Conservation (phyloP, 2,329 filamentous ascomycete genomes). For the Malbranchea zuffiana region DNA sequence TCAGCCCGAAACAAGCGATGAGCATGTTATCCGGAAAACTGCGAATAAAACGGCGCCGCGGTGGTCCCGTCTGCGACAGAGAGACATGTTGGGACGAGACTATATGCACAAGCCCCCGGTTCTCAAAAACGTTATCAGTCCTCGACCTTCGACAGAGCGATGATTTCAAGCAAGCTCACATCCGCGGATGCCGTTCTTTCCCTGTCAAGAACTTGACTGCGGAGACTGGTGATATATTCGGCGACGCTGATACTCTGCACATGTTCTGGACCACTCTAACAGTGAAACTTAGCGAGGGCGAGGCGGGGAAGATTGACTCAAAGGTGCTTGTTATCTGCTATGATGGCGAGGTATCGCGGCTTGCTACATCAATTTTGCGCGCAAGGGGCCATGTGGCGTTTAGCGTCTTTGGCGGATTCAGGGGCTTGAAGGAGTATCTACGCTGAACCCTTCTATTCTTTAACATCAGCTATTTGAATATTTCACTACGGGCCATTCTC, state of each 20-base stretch:
- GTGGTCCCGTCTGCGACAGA: too few species aligned
- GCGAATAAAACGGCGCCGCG: too few species aligned
- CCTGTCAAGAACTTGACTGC: conserved; percentile 12
- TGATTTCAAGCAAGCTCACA: too few species aligned
- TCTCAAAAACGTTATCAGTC: too few species aligned
- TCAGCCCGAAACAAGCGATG: not conserved
- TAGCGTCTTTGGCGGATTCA: conserved; percentile 36
- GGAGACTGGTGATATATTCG: conserved; percentile 4
- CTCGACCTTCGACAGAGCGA: conserved; percentile 36
- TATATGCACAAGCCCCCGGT: too few species aligned
- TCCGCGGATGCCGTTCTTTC: too few species aligned
- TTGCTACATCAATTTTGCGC: conserved; percentile 45
- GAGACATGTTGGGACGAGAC: too few species aligned
- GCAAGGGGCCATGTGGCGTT: conserved; percentile 41
- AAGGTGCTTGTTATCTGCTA: conserved; percentile 43
- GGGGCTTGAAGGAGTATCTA: not conserved
- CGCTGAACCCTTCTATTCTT: conserved; percentile 15
- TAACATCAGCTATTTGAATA: not conserved
- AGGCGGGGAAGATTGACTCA: too few species aligned
- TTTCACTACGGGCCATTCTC: conserved; percentile 10
- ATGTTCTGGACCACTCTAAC: not conserved
- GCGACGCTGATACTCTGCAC: not conserved
- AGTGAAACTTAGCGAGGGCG: not conserved
- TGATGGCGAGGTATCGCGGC: conserved; percentile 44
- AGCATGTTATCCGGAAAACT: too few species aligned